A percentile compares a stretch with the other conserved stretches of the same genome.
Evolutionary conservation across 1,284 basidiomycete species (phyloP).

Genomic region (Ceratorhiza oryzae-sativae): DNA sequence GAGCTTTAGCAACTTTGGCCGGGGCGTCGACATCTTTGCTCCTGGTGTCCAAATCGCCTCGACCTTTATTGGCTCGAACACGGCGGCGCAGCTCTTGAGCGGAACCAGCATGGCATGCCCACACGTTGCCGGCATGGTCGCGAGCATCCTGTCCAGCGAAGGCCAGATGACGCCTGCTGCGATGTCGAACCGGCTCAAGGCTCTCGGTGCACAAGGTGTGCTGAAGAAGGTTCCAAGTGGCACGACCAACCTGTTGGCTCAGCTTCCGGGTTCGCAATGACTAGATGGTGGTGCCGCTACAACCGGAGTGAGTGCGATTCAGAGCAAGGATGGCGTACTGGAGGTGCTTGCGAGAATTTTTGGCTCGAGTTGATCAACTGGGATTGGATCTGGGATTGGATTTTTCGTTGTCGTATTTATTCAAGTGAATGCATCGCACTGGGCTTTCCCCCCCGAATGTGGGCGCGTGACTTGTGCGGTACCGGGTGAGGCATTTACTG

Average conservation of each 20-base stretch:
- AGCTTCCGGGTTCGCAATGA: constrained; percentile 32
- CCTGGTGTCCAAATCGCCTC: constrained; percentile 50
- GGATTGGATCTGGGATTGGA: neutral
- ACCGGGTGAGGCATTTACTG: neutral
- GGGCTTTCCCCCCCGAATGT: constrained; percentile 1
- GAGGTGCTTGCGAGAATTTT: neutral
- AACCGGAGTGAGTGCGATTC: neutral
- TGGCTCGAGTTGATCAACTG: neutral
- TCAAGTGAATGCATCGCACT: constrained; percentile 18
- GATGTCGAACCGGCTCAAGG: constrained; percentile 37
- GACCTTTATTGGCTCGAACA: constrained; percentile 38
- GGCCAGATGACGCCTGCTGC: constrained; percentile 40
- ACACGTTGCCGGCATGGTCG: constrained; percentile 43
- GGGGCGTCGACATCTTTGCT: constrained; percentile 52
- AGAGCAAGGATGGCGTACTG: neutral
- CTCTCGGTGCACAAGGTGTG: constrained; percentile 13
- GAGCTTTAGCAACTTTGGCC: constrained; percentile 44
- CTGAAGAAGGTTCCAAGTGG: constrained; percentile 33
- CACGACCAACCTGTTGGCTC: constrained; percentile 42
- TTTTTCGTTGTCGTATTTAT: neutral
- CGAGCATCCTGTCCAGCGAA: constrained; percentile 34
- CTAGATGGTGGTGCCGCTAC: constrained; percentile 19
- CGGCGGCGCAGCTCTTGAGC: constrained; percentile 36
- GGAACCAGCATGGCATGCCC: constrained; percentile 44
- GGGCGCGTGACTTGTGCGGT: neutral